These are phyloP conservation scores for Neophaeococcomyces aloes DNA, from an alignment of 2,329 filamentous ascomycete species.

Conservation along the genomic window DNA sequence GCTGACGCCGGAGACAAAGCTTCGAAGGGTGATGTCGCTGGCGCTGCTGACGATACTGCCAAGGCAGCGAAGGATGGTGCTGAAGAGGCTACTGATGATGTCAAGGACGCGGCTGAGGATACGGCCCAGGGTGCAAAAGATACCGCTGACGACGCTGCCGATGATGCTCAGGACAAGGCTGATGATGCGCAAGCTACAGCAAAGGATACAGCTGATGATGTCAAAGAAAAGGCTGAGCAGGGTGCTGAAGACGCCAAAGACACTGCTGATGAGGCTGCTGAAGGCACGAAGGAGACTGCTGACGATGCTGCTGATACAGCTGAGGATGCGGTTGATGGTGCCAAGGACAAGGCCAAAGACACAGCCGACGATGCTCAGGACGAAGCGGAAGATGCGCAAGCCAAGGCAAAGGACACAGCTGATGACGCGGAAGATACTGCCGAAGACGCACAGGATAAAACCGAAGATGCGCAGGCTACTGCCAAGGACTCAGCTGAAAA, in stretches of 20 bases:
- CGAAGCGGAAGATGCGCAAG: constrained; percentile 9
- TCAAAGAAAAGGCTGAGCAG: constrained; percentile 14
- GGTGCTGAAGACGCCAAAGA: constrained; percentile 24
- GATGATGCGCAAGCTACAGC: constrained; percentile 8
- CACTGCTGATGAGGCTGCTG: constrained; percentile 11
- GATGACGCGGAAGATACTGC: constrained; percentile 15
- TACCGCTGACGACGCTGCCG: constrained; percentile 21
- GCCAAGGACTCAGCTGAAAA: constrained; percentile 39
- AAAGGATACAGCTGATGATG: constrained; percentile 20
- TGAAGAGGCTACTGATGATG: constrained; percentile 11
- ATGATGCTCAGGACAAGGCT: constrained; percentile 9
- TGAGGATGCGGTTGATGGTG: constrained; percentile 18
- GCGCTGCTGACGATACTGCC: constrained; percentile 27
- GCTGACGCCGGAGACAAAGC: constrained; percentile 20
- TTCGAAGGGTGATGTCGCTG: constrained; percentile 17
- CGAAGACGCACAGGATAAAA: constrained; percentile 36
- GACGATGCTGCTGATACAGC: constrained; percentile 33
- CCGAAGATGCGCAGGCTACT: too few species aligned
- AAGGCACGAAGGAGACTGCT: constrained; percentile 24
- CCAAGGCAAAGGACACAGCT: constrained; percentile 11
- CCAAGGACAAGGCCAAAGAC: constrained; percentile 40
- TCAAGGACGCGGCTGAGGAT: constrained; percentile 41
- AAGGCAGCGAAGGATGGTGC: constrained; percentile 29
- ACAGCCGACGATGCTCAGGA: constrained; percentile 24
- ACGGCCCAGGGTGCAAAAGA: constrained; percentile 28